Evolutionary conservation across 2,329 filamentous ascomycete genomes (phyloP).

Genomic region (Fusarium pilosicola): DNA sequence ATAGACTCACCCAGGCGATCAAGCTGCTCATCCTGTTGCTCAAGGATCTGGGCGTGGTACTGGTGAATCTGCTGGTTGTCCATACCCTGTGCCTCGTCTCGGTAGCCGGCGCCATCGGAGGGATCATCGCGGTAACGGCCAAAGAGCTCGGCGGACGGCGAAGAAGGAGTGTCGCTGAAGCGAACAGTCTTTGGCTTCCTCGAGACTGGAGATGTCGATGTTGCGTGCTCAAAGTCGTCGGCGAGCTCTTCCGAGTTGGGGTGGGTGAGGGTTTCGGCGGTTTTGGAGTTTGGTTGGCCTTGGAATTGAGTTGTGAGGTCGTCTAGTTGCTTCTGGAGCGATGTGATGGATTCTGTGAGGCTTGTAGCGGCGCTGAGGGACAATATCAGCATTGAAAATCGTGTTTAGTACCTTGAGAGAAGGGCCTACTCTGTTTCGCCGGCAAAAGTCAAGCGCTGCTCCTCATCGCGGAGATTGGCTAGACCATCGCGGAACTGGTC

Average conservation of each 20-base stretch:
- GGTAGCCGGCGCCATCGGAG: conserved; percentile 64
- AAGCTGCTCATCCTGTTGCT: conserved; percentile 94
- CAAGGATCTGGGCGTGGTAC: conserved; percentile 82
- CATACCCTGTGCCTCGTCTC: conserved; percentile 68
- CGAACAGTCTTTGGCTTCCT: conserved; percentile 78
- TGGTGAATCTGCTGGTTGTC: conserved; percentile 87
- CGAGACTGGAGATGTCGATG: conserved; percentile 51
- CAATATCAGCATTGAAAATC: background rate
- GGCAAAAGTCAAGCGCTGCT: conserved; percentile 69
- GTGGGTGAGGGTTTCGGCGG: conserved; percentile 62
- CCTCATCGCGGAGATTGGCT: conserved; percentile 72
- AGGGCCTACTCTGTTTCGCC: conserved; percentile 69
- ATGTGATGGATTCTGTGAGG: conserved; percentile 72
- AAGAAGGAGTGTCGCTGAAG: conserved; percentile 75
- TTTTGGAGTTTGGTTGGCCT: conserved; percentile 65
- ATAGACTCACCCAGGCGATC: conserved; percentile 88
- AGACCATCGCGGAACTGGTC: conserved; percentile 88
- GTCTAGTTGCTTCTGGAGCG: conserved; percentile 77
- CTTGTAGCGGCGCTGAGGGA: conserved; percentile 55
- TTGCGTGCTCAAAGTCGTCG: conserved; percentile 72
- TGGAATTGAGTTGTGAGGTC: conserved; percentile 85
- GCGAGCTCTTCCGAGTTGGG: conserved; percentile 73
- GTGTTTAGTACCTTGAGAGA: background rate
- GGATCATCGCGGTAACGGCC: conserved; percentile 78
- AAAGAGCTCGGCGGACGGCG: conserved; percentile 55